Evolutionary conservation across 257 asterid genomes (phyloP), one percentile per base, ranked within the genome.

Genomic region (Mentha longifolia): DNA sequence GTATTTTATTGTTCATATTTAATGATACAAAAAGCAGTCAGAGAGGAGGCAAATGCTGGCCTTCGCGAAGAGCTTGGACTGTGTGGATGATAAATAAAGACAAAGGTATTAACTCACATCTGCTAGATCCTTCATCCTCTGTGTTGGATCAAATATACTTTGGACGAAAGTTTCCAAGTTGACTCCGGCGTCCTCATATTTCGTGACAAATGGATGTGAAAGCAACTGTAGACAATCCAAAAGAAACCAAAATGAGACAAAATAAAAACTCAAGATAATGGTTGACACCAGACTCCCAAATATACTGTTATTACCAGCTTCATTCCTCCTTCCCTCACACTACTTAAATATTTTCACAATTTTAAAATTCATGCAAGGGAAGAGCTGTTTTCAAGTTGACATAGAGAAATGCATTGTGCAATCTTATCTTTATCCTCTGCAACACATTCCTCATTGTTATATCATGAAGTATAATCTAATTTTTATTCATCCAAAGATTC

Each of bases 61-160:
- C 65, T 67, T 56, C 51, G 30, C 20, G 45, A 57, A 58, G 68
- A 58, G 70, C 20, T 17, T 20, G 33, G 15, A 35, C 39, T 35
- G 6, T 7, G 39, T 35, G 39, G 1, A 35, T 2, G 16, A 46
- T 15, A n/a, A 47, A 5, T 1, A n/a, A 5, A 4, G 5, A 3
- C 6, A 31, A 42, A 75, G 61, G 35, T 68, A 58, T 73, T 52
- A 73, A 81, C 98, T 95, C 78, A 95, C 99, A 83, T 95, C 99
- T 65, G 96, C 99, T 43, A 95, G 82, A 77, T 95, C 98, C 81
- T 91, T 95, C 98, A 92, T 85, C 87, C 88, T 83, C 82, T 83
- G 89, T 33, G 85, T 79, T 33, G 98, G 98, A 76, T 95, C 92
- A 68, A 95, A 95, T 74, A 88, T 87, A 75, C 85, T 78, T 78